Conservation (phyloP, 2,329 filamentous ascomycete genomes). For the Hypomyces perniciosus region DNA sequence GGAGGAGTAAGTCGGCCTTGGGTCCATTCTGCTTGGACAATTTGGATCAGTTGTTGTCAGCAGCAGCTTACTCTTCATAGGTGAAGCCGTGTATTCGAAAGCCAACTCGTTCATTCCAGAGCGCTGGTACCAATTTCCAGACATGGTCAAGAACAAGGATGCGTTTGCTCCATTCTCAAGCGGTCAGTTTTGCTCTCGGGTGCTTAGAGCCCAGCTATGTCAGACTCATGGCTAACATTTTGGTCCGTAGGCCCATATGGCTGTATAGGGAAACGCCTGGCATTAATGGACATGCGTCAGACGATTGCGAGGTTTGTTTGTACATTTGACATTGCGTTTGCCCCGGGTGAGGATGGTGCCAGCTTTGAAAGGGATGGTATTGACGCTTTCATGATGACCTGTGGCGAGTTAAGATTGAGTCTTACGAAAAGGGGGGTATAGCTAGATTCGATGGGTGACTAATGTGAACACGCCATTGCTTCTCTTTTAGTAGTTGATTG, state of each 20-base stretch:
- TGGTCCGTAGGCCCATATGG: not conserved
- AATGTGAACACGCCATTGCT: too few species aligned
- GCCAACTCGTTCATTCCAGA: constrained; percentile 31
- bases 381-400: too few species aligned
- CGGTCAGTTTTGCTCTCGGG: not conserved
- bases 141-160: constrained; percentile 25
- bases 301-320: not conserved
- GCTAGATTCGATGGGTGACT: too few species aligned
- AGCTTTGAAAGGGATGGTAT: too few species aligned
- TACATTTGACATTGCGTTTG: not conserved
- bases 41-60: constrained; percentile 22
- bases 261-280: not conserved
- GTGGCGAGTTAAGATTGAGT: too few species aligned
- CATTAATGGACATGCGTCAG: not conserved
- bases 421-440: too few species aligned
- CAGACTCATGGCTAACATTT: not conserved
- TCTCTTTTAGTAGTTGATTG: too few species aligned
- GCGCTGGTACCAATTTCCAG: constrained; percentile 26
- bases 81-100: not conserved
- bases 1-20: too few species aligned
- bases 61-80: constrained; percentile 19
- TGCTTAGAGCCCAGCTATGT: not conserved
- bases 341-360: too few species aligned
- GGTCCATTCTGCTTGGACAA: too few species aligned
- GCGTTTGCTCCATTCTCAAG: constrained; percentile 26